Evolutionary conservation across 108 stramenopile genomes (phyloP), one percentile per base, ranked within the genome.

Genomic region (Aurantiochytrium sp.): DNA sequence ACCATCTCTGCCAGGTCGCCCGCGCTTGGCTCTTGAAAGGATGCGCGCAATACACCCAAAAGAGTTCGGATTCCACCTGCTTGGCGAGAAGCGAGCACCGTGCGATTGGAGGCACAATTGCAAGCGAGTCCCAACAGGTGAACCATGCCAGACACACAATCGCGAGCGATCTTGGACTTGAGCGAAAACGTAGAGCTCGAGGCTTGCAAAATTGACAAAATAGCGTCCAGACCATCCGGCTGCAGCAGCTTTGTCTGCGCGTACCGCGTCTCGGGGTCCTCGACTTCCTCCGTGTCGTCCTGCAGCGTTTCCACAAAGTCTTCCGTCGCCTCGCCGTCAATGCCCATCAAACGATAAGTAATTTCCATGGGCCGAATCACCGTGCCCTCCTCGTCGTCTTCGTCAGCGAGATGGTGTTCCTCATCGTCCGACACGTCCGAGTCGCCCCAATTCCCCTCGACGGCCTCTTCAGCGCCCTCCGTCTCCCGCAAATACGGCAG

Each of bases 281-380:
- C 58, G 19, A 5, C 59, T 25, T 88, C 88, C 10, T 60, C 8
- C 51, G 47, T 43, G 29, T 28, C 87, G 18, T 59, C 87, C 18
- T 14, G 5, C 19, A 88, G n/a, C 1, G 10, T 4, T 23, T 88
- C 88, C 5, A 69, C 21, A 18, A 44, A 35, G 43, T 88, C 88
- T 35, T 88, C 88, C 44, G 88, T 88, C 10, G 88, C 88, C 60
- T 88, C 88, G 42, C 88, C 88, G 29, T 88, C 88, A 18, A 88
- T 60, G 18, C 88, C 88, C 43, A 44, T 69, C 21, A 88, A 4
- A 12, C 88, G 88, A 47, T 88, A 88, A 0, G 88, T 88, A 3
- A 88, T 60, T 43, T 64, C 60, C 88, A 88, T 88, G 29, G 88
- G 88, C 42, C 87, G 58, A 69, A 69, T 42, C 35, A 69, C 64